Evolutionary conservation across 768 basidiomycete genomes (phyloP).

Genomic region (Amanita polypyramis): DNA sequence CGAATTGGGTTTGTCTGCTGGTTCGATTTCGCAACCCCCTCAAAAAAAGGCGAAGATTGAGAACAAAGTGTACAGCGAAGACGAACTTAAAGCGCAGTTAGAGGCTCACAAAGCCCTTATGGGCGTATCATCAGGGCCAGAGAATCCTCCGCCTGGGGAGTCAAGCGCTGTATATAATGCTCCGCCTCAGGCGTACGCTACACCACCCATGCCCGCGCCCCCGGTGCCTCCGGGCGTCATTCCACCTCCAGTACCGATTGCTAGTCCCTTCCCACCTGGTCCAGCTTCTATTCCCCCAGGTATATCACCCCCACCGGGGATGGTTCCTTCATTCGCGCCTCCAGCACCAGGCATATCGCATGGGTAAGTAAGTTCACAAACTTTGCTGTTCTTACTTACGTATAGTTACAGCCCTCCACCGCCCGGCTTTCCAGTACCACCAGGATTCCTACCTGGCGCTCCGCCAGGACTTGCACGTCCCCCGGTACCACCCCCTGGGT

Average conservation of each 20-base stretch:
- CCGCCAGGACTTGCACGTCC: slow-evolving; percentile 11
- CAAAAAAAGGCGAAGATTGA: slow-evolving; percentile 76
- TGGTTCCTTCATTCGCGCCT: slow-evolving; percentile 3
- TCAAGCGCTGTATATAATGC: slow-evolving; percentile 58
- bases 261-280: slow-evolving; percentile 11
- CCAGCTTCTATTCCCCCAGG: slow-evolving; percentile 4
- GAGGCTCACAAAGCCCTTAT: slow-evolving; percentile 88
- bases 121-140: slow-evolving; percentile 42
- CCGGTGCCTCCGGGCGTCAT: slow-evolving; percentile 20
- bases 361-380: neutral
- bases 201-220: slow-evolving; percentile 29
- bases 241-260: slow-evolving; percentile 18
- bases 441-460: slow-evolving; percentile 13
- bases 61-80: slow-evolving; percentile 68
- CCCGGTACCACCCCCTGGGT: slow-evolving; percentile 11
- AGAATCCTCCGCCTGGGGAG: slow-evolving; percentile 27
- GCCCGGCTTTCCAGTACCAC: slow-evolving; percentile 5
- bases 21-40: slow-evolving; percentile 72
- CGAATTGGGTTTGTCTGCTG: slow-evolving; percentile 78
- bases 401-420: neutral
- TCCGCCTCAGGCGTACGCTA: slow-evolving; percentile 60
- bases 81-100: slow-evolving; percentile 76
- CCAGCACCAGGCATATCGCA: neutral
- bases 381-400: neutral
- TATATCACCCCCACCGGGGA: slow-evolving; percentile 4